Conservation (phyloP, 148 eudicot species). For the Tetragonia tetragonoides region DNA sequence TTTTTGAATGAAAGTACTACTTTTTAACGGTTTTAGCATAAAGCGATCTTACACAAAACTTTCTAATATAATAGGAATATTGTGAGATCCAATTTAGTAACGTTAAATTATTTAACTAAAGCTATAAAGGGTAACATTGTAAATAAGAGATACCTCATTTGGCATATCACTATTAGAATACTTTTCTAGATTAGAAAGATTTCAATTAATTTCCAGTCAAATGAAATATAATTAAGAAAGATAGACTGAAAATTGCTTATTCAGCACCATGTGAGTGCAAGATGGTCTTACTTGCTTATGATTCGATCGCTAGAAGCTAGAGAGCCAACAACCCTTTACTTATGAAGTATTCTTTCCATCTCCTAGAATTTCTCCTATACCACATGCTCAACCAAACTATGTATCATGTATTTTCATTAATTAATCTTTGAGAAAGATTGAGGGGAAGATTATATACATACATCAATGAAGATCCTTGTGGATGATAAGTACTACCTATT, state of each 20-base stretch:
- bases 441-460: neutral
- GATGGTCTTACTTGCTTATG: conserved; percentile 2
- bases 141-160: too few species aligned
- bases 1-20: too few species aligned
- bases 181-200: too few species aligned
- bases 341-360: neutral
- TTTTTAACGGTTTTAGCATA: too few species aligned
- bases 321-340: conserved; percentile 16
- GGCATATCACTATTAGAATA: too few species aligned
- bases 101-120: too few species aligned
- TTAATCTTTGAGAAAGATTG: neutral
- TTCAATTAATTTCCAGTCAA: neutral
- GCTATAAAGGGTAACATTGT: too few species aligned
- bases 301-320: neutral
- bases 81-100: too few species aligned
- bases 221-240: neutral
- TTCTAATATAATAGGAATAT: too few species aligned
- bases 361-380: neutral
- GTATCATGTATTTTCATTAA: neutral
- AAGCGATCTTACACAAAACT: too few species aligned
- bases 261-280: conserved; percentile 7
- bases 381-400: conserved; percentile 14
- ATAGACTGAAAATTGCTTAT: neutral
- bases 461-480: neutral
- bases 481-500: too few species aligned